phyloP scores from a whole-genome alignment of 1,139 yeast species.

The Sugiyamaella sp. region DNA sequence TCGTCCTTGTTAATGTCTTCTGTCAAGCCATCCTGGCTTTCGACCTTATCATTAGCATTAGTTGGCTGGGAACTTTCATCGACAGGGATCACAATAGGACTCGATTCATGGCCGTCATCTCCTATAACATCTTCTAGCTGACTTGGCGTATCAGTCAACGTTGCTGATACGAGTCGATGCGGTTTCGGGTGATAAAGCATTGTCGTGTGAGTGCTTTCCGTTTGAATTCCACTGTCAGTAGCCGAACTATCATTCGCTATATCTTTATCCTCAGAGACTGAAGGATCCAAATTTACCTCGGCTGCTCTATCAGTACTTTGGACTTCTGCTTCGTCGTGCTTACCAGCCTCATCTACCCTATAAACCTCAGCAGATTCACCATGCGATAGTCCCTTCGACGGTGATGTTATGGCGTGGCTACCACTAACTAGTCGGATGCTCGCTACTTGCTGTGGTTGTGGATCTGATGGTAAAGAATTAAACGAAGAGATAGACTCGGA shows the following conservation, averaged over 20 bases:
- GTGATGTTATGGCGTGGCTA: slow-evolving; percentile 1
- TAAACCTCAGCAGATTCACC: slow-evolving; percentile 9
- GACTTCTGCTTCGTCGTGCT: not conserved
- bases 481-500: not conserved
- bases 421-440: slow-evolving; percentile 16
- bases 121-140: slow-evolving; percentile 18
- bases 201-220: slow-evolving; percentile 20
- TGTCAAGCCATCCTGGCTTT: too few relatives aligned
- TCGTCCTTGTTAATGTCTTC: too few relatives aligned
- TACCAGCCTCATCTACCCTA: slow-evolving; percentile 8
- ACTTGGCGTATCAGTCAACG: slow-evolving; percentile 22
- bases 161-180: slow-evolving; percentile 28
- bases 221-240: too few relatives aligned
- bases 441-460: slow-evolving; percentile 8
- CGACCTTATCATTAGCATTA: slow-evolving; percentile 5
- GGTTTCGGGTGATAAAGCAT: slow-evolving; percentile 35
- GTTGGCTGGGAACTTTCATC: not conserved
- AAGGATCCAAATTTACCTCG: not conserved
- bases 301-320: not conserved
- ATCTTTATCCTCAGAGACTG: not conserved
- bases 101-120: slow-evolving; percentile 14
- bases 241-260: too few relatives aligned
- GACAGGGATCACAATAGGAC: slow-evolving; percentile 8
- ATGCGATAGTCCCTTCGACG: slow-evolving; percentile 7
- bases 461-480: not conserved